Conservation (phyloP, 768 basidiomycete species). For the Mycena albidolilacea region DNA sequence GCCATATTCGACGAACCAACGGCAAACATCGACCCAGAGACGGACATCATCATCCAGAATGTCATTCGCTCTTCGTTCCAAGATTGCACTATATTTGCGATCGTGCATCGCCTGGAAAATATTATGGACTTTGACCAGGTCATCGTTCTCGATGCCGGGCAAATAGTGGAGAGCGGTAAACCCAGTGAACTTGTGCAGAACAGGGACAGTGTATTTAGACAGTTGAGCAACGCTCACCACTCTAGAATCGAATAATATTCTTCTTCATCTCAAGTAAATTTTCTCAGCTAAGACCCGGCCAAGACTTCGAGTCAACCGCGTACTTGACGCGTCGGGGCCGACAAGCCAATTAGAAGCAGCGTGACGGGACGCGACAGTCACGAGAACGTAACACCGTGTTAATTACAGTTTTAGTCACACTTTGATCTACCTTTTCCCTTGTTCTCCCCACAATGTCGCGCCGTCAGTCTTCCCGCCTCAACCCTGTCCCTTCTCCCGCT, state of each 20-base stretch:
- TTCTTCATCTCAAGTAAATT: too few relatives aligned
- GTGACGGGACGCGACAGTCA: background rate
- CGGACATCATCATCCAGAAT: conserved; percentile 69
- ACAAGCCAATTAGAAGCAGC: background rate
- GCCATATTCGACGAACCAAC: conserved; percentile 67
- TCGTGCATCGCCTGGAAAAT: conserved; percentile 69
- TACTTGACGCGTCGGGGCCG: background rate
- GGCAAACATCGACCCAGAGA: conserved; percentile 58
- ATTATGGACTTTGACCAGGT: conserved; percentile 64
- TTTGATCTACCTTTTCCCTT: background rate
- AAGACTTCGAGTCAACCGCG: too few relatives aligned
- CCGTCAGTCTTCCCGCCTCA: conserved; percentile 34
- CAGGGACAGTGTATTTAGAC: conserved; percentile 61
- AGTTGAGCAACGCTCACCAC: conserved; percentile 3
- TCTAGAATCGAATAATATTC: background rate
- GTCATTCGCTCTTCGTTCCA: conserved; percentile 57
- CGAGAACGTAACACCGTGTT: background rate
- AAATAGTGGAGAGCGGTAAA: conserved; percentile 61
- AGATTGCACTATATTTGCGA: conserved; percentile 67
- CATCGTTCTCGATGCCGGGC: conserved; percentile 73
- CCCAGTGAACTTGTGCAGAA: conserved; percentile 56
- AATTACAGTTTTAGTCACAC: background rate
- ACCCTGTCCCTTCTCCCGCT: conserved; percentile 25
- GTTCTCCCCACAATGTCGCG: conserved; percentile 34
- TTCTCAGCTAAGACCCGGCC: too few relatives aligned